phyloP scores from a whole-genome alignment of 2,329 filamentous ascomycete genomes.

The Chrysoporthe puriensis region DNA sequence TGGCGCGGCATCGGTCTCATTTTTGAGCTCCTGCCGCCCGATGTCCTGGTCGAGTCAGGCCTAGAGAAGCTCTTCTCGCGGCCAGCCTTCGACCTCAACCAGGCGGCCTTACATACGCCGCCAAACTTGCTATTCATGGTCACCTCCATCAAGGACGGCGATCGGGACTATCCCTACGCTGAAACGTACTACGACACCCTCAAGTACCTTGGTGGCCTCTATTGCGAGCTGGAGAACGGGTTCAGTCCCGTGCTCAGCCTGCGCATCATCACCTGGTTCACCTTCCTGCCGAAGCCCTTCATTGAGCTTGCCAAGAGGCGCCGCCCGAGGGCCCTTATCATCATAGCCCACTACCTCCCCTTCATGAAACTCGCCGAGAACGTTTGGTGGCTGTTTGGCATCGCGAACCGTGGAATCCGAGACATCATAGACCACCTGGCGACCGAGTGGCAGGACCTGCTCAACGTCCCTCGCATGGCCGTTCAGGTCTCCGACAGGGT shows the following conservation, averaged over 20 bases:
- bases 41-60: constrained; percentile 44
- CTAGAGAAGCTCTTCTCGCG: constrained; percentile 53
- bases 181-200: constrained; percentile 51
- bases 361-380: constrained; percentile 48
- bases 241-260: constrained; percentile 50
- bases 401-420: constrained; percentile 50
- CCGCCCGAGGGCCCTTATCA: constrained; percentile 52
- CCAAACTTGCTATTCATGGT: constrained; percentile 55
- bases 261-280: constrained; percentile 58
- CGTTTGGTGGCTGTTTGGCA: constrained; percentile 55
- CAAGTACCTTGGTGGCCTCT: constrained; percentile 55
- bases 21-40: constrained; percentile 43
- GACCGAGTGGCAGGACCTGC: constrained; percentile 44
- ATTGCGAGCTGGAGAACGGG: constrained; percentile 50
- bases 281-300: constrained; percentile 51
- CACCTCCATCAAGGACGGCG: constrained; percentile 46
- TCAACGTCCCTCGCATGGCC: constrained; percentile 47
- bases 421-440: constrained; percentile 48
- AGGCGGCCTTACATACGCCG: constrained; percentile 47
- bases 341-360: constrained; percentile 56
- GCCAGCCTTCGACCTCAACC: constrained; percentile 51
- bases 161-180: constrained; percentile 46
- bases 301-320: constrained; percentile 47
- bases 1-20: constrained; percentile 59
- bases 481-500: constrained; percentile 39